A percentile compares a stretch with the other conserved stretches of the same genome.
phyloP scores from a whole-genome alignment of 2,329 filamentous ascomycete species.

The Beauveria pseudobassiana region DNA sequence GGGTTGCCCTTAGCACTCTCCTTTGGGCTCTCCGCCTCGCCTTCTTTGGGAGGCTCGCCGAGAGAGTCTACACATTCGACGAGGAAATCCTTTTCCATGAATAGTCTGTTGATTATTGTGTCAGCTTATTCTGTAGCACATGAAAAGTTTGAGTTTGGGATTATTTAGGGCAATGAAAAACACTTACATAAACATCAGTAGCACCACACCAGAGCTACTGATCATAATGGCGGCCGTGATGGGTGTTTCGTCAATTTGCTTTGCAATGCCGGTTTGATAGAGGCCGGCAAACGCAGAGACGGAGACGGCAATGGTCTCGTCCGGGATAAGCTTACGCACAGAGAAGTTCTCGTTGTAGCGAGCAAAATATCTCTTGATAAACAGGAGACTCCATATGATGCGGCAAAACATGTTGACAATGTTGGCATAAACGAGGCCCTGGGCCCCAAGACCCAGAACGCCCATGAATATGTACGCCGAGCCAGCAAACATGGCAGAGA shows the following conservation, averaged over 20 bases:
- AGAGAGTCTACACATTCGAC: slow-evolving; percentile 41
- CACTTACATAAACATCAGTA: slow-evolving; percentile 55
- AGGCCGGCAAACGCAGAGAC: slow-evolving; percentile 22
- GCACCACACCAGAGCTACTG: slow-evolving; percentile 41
- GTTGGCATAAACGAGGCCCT: slow-evolving; percentile 80
- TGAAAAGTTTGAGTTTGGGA: slow-evolving; percentile 6
- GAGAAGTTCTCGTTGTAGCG: slow-evolving; percentile 30
- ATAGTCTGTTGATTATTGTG: slow-evolving; percentile 31
- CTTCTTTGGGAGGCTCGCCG: slow-evolving; percentile 22
- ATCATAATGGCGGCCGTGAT: slow-evolving; percentile 37
- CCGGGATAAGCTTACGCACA: slow-evolving; percentile 22
- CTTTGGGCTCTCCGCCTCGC: slow-evolving; percentile 14
- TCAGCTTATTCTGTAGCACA: background rate
- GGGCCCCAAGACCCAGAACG: slow-evolving; percentile 63
- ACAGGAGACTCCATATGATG: slow-evolving; percentile 70
- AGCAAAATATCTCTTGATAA: slow-evolving; percentile 60
- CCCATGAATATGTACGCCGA: slow-evolving; percentile 69
- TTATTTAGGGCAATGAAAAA: slow-evolving; percentile 12
- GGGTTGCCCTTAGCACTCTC: background rate
- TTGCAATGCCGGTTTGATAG: slow-evolving; percentile 18
- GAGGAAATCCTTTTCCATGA: slow-evolving; percentile 48
- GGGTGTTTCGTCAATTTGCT: slow-evolving; percentile 20
- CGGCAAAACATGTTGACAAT: slow-evolving; percentile 82
- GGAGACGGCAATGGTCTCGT: slow-evolving; percentile 20
- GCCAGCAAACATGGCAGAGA: slow-evolving; percentile 67